A percentile compares a stretch with the other conserved stretches of the same genome.
phyloP scores from a whole-genome alignment of 2,329 filamentous ascomycete genomes.

The Thelonectria blattea region DNA sequence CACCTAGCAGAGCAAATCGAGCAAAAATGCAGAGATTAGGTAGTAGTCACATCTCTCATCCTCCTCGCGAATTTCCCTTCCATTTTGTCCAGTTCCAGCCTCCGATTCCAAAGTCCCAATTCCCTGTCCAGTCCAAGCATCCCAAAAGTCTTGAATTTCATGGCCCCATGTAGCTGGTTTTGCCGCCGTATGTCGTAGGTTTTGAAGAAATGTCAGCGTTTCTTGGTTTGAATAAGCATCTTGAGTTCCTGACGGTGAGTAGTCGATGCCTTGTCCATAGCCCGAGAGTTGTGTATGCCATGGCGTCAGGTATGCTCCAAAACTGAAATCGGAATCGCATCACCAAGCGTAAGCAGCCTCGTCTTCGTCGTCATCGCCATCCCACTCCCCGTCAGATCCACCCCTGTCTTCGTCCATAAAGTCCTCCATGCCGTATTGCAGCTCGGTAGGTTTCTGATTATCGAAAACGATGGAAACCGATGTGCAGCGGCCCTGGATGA shows the following conservation, averaged over 20 bases:
- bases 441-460: slow-evolving; percentile 74
- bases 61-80: neutral
- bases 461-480: slow-evolving; percentile 76
- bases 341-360: slow-evolving; percentile 41
- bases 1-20: neutral
- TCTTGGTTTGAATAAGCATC: neutral
- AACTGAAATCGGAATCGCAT: neutral
- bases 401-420: slow-evolving; percentile 68
- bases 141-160: neutral
- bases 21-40: neutral
- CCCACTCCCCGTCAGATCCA: slow-evolving; percentile 63
- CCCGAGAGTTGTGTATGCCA: neutral
- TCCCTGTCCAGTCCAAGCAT: neutral
- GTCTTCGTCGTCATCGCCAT: slow-evolving; percentile 60
- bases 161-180: neutral
- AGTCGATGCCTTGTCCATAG: neutral
- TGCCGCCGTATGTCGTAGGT: neutral
- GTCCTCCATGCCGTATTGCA: slow-evolving; percentile 73
- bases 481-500: slow-evolving; percentile 74
- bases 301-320: neutral
- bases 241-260: neutral
- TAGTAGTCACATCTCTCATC: no score
- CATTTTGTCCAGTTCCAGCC: neutral
- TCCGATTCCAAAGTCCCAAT: neutral
- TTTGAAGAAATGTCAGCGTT: neutral